phyloP scores from a whole-genome alignment of 495 filamentous ascomycete genomes.

The Penicillium fimorum region DNA sequence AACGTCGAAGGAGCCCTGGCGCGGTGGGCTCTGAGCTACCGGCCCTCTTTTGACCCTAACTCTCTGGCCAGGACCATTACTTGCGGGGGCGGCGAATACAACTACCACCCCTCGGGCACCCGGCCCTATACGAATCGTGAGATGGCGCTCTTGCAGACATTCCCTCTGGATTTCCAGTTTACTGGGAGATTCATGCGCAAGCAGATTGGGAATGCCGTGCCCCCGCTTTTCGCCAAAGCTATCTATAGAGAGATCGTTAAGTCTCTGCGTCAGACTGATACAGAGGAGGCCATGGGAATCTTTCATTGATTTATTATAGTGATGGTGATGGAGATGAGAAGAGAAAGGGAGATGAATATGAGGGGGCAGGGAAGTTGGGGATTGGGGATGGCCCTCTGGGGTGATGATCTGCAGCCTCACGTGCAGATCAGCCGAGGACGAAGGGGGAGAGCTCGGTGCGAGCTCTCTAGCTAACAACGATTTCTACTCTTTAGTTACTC shows the following conservation, averaged over 20 bases:
- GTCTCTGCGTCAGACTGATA: constrained; percentile 59
- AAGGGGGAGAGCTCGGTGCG: neutral
- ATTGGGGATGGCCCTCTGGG: neutral
- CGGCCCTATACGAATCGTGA: constrained; percentile 70
- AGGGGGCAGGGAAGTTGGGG: neutral
- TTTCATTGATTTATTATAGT: neutral
- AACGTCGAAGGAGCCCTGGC: constrained; percentile 33
- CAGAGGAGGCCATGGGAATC: constrained; percentile 19
- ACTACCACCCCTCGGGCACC: constrained; percentile 66
- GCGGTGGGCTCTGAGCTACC: constrained; percentile 16
- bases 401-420: constrained; percentile 2
- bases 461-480: neutral
- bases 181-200: constrained; percentile 44
- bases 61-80: constrained; percentile 64
- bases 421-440: constrained; percentile 8
- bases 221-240: constrained; percentile 59
- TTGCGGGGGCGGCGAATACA: constrained; percentile 62
- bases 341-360: neutral
- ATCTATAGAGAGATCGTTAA: constrained; percentile 58
- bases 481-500: neutral
- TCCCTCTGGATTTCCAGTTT: constrained; percentile 67
- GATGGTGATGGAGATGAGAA: neutral
- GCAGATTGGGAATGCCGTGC: constrained; percentile 89
- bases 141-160: constrained; percentile 72
- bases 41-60: constrained; percentile 42